phyloP scores from a whole-genome alignment of 2,329 filamentous ascomycete genomes.

The Diaporthe citrichinensis region DNA sequence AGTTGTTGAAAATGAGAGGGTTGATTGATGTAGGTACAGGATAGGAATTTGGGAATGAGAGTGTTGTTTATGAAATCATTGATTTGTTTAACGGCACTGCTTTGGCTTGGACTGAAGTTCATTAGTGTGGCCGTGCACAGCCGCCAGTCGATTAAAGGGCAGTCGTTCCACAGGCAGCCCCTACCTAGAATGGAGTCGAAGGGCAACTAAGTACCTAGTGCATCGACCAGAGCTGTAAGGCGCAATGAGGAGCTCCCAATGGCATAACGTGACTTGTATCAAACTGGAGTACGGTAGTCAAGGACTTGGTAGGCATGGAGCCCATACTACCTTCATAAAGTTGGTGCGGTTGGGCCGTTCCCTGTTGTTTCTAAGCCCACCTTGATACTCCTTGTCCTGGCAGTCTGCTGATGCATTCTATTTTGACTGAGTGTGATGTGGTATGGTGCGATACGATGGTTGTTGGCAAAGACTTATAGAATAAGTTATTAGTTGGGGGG shows the following conservation, averaged over 20 bases:
- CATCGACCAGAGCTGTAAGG: neutral
- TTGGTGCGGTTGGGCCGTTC: too few relatives aligned
- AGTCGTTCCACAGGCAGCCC: neutral
- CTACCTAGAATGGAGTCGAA: neutral
- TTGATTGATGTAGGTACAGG: neutral
- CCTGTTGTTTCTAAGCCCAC: too few relatives aligned
- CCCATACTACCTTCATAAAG: too few relatives aligned
- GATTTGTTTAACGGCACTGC: neutral
- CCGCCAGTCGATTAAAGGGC: too few relatives aligned
- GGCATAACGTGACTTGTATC: neutral
- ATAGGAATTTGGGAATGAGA: neutral
- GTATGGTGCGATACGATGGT: too few relatives aligned
- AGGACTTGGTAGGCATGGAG: too few relatives aligned
- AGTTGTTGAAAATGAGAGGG: slow-evolving; percentile 1
- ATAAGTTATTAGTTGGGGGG: too few relatives aligned
- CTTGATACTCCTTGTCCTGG: too few relatives aligned
- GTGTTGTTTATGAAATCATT: neutral
- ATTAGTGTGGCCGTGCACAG: neutral
- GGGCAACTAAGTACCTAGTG: neutral
- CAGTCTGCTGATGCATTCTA: too few relatives aligned
- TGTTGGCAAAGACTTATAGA: too few relatives aligned
- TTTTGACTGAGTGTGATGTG: too few relatives aligned
- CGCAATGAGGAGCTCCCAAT: neutral
- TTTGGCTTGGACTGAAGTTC: neutral
- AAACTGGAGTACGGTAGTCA: neutral